A percentile compares a stretch with the other conserved stretches of the same genome.
Conservation (phyloP, 805 yeast genomes). For the Lipomyces orientalis region DNA sequence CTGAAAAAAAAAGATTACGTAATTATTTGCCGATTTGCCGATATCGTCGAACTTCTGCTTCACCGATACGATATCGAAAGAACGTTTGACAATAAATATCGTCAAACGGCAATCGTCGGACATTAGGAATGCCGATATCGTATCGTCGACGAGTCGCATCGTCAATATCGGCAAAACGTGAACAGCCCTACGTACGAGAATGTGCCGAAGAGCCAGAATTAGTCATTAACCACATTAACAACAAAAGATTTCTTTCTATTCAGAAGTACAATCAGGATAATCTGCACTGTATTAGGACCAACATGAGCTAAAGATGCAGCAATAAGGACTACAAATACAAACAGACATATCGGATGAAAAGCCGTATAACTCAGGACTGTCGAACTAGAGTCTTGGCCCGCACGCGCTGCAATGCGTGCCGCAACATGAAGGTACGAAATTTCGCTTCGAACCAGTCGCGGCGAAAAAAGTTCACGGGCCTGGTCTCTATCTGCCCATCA, state of each 20-base stretch:
- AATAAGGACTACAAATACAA: background rate
- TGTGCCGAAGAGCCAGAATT: too few relatives aligned
- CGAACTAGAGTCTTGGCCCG: background rate
- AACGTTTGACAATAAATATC: background rate
- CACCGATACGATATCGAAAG: background rate
- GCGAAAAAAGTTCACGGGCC: background rate
- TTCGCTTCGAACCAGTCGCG: background rate
- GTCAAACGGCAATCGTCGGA: background rate
- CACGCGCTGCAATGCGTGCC: background rate
- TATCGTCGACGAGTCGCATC: background rate
- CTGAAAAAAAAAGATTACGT: too few relatives aligned
- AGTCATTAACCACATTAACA: too few relatives aligned
- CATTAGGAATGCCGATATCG: background rate
- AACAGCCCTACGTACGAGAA: too few relatives aligned
- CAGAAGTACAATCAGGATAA: too few relatives aligned
- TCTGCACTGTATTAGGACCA: too few relatives aligned
- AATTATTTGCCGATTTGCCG: too few relatives aligned
- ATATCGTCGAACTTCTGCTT: too few relatives aligned
- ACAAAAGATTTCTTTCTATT: too few relatives aligned
- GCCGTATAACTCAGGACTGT: background rate
- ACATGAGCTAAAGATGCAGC: too few relatives aligned
- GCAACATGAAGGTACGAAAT: background rate
- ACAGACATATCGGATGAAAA: background rate
- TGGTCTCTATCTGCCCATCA: background rate
- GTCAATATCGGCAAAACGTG: too few relatives aligned